Conservation (phyloP, 2,329 filamentous ascomycete species). For the Verticillium klebahnii region DNA sequence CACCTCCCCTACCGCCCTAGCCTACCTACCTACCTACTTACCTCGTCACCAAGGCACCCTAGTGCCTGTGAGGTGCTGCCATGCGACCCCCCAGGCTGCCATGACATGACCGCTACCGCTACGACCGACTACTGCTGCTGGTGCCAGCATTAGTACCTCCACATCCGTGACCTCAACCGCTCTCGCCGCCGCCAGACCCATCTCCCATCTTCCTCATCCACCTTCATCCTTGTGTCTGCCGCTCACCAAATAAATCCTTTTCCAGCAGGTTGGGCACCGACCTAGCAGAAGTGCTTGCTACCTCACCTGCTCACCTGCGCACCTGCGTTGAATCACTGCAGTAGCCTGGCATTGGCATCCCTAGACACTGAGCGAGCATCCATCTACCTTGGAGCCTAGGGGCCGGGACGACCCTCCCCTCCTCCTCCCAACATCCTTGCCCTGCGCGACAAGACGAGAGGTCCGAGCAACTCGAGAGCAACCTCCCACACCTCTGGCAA, state of each 20-base stretch:
- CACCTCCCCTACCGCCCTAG: background rate
- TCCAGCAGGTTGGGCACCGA: background rate
- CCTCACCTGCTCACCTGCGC: background rate
- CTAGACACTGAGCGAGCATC: background rate
- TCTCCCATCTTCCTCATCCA: background rate
- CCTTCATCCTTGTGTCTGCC: background rate
- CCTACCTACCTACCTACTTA: too few relatives aligned
- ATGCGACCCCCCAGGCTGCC: background rate
- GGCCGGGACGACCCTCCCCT: background rate
- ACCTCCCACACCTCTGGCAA: background rate
- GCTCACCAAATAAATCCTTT: background rate
- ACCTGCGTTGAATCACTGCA: background rate
- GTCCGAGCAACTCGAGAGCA: background rate
- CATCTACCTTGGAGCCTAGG: background rate
- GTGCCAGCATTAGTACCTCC: background rate
- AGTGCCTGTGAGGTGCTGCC: background rate
- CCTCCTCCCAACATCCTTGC: background rate
- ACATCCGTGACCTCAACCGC: background rate
- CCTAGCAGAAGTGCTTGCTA: background rate
- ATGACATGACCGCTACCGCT: background rate
- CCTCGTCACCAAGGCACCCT: background rate
- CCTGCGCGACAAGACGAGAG: background rate
- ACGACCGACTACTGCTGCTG: background rate
- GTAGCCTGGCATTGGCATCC: background rate
- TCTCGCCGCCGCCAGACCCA: background rate